These are phyloP conservation scores for Pleurotus ostreatus DNA, from an alignment of 768 basidiomycete genomes.

Conservation along the genomic window DNA sequence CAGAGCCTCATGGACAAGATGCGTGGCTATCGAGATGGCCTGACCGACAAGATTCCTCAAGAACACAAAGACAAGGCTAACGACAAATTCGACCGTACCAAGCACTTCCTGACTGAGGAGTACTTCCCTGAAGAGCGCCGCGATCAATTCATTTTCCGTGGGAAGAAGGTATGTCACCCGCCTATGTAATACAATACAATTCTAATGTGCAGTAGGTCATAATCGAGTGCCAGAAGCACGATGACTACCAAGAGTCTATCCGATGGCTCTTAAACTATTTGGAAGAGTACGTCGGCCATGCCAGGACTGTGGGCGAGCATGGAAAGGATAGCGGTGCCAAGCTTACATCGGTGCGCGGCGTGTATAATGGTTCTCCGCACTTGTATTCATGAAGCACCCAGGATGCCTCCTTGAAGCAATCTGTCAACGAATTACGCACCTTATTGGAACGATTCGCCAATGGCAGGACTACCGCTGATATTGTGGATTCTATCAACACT, in stretches of 20 bases:
- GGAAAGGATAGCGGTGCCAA: constrained; percentile 17
- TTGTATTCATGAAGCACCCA: constrained; percentile 11
- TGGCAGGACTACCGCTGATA: constrained; percentile 55
- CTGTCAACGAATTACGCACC: constrained; percentile 64
- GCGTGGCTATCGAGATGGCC: constrained; percentile 9
- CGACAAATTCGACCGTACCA: constrained; percentile 54
- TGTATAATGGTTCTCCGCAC: too few species aligned
- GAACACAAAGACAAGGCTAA: constrained; percentile 57
- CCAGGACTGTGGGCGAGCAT: constrained; percentile 22
- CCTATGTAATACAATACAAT: neutral
- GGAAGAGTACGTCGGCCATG: constrained; percentile 59
- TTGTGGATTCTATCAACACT: constrained; percentile 66
- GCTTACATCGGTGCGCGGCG: constrained; percentile 21
- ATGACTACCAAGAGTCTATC: constrained; percentile 81
- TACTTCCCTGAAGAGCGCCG: constrained; percentile 89
- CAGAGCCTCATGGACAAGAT: neutral
- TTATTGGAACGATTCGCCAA: constrained; percentile 92
- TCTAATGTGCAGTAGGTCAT: constrained; percentile 46
- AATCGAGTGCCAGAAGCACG: constrained; percentile 89
- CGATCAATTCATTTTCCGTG: constrained; percentile 89
- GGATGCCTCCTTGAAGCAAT: constrained; percentile 53
- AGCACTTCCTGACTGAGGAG: constrained; percentile 72
- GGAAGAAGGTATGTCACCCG: constrained; percentile 67
- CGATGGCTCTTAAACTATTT: constrained; percentile 66
- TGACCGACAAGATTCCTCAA: constrained; percentile 56